Evolutionary conservation across 371 early-diverging fungal species (phyloP).

Genomic region (Zopfochytrium polystomum): DNA sequence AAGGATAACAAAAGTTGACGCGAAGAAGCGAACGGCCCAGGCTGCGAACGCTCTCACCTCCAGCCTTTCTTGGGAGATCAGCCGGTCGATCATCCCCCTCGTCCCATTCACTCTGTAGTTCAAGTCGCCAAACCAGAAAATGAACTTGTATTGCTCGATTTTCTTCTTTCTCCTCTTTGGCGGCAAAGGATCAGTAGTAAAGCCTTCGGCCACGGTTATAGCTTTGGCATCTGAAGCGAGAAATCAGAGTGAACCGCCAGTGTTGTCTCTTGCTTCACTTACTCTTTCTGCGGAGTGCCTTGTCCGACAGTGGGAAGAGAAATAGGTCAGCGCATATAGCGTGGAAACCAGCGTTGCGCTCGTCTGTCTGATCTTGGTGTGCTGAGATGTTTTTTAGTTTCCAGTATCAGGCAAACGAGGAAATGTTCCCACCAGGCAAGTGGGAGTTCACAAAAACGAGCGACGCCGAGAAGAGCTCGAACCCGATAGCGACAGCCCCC

Average conservation of each 20-base stretch:
- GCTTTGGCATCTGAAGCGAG: conserved; percentile 28
- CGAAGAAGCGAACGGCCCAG: background rate
- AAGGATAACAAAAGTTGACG: background rate
- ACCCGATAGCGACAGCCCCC: conserved; percentile 47
- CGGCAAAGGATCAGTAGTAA: conserved; percentile 10
- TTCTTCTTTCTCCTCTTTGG: background rate
- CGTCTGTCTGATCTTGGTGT: conserved; percentile 32
- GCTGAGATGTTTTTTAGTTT: background rate
- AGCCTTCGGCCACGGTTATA: conserved; percentile 19
- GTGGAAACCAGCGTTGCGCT: too few relatives aligned
- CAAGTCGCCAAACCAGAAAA: conserved; percentile 76
- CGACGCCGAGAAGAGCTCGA: conserved; percentile 56
- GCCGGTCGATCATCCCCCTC: conserved; percentile 52
- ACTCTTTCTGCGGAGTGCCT: too few relatives aligned
- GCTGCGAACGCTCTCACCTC: conserved; percentile 24
- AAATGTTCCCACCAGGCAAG: conserved; percentile 57
- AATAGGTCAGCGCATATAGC: too few relatives aligned
- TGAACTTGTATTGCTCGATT: conserved; percentile 45
- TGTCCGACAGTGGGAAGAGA: too few relatives aligned
- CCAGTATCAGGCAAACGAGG: background rate
- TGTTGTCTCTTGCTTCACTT: conserved; percentile 38
- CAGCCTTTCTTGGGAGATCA: conserved; percentile 35
- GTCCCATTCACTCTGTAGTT: conserved; percentile 72
- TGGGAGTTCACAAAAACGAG: conserved; percentile 73
- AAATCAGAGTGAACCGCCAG: conserved; percentile 4